These are phyloP conservation scores for Fusarium buxicola DNA, from an alignment of 2,329 filamentous ascomycete genomes.

Conservation along the genomic window DNA sequence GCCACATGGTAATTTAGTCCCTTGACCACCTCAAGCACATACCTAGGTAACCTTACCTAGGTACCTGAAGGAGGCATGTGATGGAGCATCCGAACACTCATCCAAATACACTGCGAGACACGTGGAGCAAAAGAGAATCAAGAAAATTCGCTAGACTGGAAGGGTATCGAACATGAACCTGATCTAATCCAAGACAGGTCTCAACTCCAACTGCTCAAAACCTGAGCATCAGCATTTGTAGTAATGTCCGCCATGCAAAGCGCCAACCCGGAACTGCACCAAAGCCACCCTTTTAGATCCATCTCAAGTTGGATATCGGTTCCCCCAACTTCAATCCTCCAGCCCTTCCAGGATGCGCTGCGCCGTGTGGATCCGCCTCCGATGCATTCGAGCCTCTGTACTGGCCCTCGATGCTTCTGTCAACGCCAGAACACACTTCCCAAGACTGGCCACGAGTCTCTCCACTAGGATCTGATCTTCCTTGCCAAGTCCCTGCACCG, in stretches of 20 bases:
- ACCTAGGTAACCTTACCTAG: too few relatives aligned
- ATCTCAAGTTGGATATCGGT: background rate
- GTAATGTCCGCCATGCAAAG: conserved; percentile 29
- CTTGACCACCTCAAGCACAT: too few relatives aligned
- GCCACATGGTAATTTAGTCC: too few relatives aligned
- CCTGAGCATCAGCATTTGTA: conserved; percentile 29
- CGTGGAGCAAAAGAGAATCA: conserved; percentile 8
- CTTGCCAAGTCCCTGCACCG: conserved; percentile 60
- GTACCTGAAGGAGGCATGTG: too few relatives aligned
- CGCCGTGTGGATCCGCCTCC: conserved; percentile 80
- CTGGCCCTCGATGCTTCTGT: conserved; percentile 65
- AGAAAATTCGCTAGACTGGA: conserved; percentile 37
- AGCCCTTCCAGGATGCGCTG: conserved; percentile 78
- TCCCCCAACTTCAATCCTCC: conserved; percentile 53
- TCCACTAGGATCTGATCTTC: conserved; percentile 72
- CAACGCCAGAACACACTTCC: conserved; percentile 69
- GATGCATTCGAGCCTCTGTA: conserved; percentile 71
- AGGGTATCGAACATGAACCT: conserved; percentile 47
- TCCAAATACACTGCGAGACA: background rate
- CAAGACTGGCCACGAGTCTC: conserved; percentile 68
- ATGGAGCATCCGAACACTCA: background rate
- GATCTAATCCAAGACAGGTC: conserved; percentile 40
- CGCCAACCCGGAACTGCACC: conserved; percentile 28
- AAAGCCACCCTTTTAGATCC: conserved; percentile 19
- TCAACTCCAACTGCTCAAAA: conserved; percentile 42